Conservation (phyloP, 2,329 filamentous ascomycete species). For the Pseudocercospora crystallina region DNA sequence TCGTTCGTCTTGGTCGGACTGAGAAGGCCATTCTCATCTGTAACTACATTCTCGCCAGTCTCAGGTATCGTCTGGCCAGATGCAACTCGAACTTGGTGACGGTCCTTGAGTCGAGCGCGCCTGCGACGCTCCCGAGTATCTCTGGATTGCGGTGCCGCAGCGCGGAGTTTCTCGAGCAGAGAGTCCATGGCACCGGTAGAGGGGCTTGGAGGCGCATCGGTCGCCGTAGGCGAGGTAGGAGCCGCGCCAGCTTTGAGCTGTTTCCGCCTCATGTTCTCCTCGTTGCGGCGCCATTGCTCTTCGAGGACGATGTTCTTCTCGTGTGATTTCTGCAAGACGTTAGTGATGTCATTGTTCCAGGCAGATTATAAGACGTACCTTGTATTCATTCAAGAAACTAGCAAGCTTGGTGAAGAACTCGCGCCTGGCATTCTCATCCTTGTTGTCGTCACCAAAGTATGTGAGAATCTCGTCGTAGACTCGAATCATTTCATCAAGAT, state of each 20-base stretch:
- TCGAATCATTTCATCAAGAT: conserved; percentile 87
- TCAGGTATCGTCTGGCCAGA: conserved; percentile 89
- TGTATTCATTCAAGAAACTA: conserved; percentile 88
- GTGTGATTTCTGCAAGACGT: conserved; percentile 65
- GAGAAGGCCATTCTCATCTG: conserved; percentile 30
- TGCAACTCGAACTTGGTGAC: conserved; percentile 84
- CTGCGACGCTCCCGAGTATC: conserved; percentile 87
- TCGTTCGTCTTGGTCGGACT: conserved; percentile 29
- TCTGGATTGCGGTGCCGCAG: conserved; percentile 83
- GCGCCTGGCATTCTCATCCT: conserved; percentile 86
- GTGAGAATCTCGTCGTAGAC: conserved; percentile 94
- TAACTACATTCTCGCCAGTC: conserved; percentile 33
- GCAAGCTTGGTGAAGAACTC: conserved; percentile 96
- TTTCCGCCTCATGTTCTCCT: conserved; percentile 90
- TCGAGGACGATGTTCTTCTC: conserved; percentile 88
- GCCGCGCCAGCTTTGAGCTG: conserved; percentile 57
- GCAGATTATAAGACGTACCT: conserved; percentile 50
- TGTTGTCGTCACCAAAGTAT: conserved; percentile 92
- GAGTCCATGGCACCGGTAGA: conserved; percentile 94
- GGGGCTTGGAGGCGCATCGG: conserved; percentile 51
- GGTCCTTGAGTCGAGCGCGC: conserved; percentile 83
- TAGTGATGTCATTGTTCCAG: conserved; percentile 6
- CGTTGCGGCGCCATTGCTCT: conserved; percentile 79
- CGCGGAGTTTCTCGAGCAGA: conserved; percentile 88
- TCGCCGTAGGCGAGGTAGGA: conserved; percentile 37